Conservation (phyloP, 345 rosid species). For the Cardamine chenopodiifolia region DNA sequence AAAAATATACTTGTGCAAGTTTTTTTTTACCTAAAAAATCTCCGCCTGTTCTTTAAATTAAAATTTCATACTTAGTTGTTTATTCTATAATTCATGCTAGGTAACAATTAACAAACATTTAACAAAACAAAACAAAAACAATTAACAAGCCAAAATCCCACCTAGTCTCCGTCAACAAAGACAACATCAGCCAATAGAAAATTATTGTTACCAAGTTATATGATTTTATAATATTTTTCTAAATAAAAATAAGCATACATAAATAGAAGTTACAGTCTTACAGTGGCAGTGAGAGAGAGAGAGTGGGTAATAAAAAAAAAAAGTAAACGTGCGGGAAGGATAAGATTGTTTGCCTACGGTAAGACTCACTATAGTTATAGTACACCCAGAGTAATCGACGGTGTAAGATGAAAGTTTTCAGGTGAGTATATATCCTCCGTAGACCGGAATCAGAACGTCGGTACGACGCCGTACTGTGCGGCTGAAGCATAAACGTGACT, state of each 20-base stretch:
- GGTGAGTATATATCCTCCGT: conserved; percentile 20
- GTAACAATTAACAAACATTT: not conserved
- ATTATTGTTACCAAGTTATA: conserved; percentile 28
- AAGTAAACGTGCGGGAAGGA: conserved; percentile 10
- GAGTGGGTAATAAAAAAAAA: not conserved
- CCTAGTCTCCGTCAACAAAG: conserved; percentile 20
- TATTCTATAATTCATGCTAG: not conserved
- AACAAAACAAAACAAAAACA: not conserved
- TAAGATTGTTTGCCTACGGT: conserved; percentile 35
- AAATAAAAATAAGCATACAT: conserved; percentile 34
- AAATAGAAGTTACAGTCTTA: conserved; percentile 29
- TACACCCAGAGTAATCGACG: conserved; percentile 25
- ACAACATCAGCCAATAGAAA: conserved; percentile 11
- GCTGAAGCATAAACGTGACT: conserved; percentile 33
- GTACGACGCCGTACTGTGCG: conserved; percentile 73
- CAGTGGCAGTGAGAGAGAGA: conserved; percentile 29
- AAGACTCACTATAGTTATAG: conserved; percentile 37
- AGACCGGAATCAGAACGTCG: conserved; percentile 48
- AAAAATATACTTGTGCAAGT: not conserved
- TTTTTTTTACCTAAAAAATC: not conserved
- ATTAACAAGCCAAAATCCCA: conserved; percentile 13
- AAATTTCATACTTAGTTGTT: not conserved
- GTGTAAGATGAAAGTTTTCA: not conserved
- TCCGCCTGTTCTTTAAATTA: not conserved
- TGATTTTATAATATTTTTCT: conserved; percentile 18